phyloP scores from a whole-genome alignment of 208 protist genomes.

The Acanthamoeba quina region DNA sequence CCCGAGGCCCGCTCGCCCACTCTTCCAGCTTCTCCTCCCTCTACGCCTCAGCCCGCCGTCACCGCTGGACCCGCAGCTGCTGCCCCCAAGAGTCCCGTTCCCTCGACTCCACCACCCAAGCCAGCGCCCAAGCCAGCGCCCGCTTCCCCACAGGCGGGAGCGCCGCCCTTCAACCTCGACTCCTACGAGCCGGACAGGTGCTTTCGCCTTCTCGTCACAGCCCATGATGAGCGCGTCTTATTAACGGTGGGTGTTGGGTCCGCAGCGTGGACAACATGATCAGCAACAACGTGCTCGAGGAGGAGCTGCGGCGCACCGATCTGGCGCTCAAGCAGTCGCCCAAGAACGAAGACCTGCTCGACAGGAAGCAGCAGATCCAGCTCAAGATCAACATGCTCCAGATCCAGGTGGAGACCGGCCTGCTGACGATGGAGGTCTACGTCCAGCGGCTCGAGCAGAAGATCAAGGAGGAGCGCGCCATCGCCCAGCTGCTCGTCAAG shows the following conservation, averaged over 20 bases:
- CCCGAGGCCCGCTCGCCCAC: not conserved
- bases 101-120: not conserved
- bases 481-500: not conserved
- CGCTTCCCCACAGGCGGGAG: not conserved
- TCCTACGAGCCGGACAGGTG: constrained; percentile 46
- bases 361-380: constrained; percentile 60
- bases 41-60: not conserved
- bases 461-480: not conserved
- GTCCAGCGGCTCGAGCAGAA: not conserved
- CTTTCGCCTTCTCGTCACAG: no score
- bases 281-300: constrained; percentile 70
- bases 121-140: not conserved
- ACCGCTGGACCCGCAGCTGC: not conserved
- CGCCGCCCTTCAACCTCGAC: not conserved
- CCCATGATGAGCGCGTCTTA: not conserved
- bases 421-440: constrained; percentile 58
- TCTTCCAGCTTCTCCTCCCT: not conserved
- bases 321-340: constrained; percentile 2
- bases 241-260: not conserved
- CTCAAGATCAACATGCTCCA: constrained; percentile 17
- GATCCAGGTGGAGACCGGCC: constrained; percentile 47
- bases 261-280: constrained; percentile 54
- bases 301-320: not conserved
- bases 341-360: constrained; percentile 20
- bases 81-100: not conserved